Conservation (phyloP, 116 monocot species). For the Dioscorea cayenensis region DNA sequence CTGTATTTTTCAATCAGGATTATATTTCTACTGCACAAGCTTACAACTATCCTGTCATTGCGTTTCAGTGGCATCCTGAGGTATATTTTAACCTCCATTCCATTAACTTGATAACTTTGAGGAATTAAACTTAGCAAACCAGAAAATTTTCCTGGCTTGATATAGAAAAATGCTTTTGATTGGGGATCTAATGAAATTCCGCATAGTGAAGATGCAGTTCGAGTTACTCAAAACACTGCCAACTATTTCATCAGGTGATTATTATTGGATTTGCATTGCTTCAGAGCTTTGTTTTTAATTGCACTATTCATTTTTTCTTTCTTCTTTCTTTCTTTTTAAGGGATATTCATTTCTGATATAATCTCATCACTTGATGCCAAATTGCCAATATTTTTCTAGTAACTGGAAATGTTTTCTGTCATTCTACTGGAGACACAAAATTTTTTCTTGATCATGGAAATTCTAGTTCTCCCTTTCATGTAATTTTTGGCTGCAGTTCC, state of each 20-base stretch:
- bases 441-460: no score
- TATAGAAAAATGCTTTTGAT: conserved; percentile 88
- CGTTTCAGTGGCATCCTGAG: conserved; percentile 95
- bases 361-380: background rate
- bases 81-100: conserved; percentile 22
- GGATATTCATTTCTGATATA: background rate
- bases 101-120: background rate
- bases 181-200: conserved; percentile 64
- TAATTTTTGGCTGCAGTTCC: no score
- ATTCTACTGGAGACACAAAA: no score
- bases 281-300: no score
- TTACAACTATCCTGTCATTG: conserved; percentile 64
- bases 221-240: conserved; percentile 58
- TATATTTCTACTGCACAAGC: conserved; percentile 84
- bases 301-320: background rate
- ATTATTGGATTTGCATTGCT: background rate
- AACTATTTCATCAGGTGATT: conserved; percentile 80
- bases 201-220: conserved; percentile 71
- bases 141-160: background rate
- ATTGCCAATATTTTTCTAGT: background rate
- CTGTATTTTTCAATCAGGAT: conserved; percentile 20
- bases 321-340: no score
- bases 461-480: no score
- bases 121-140: background rate
- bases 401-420: no score